Percentiles rank a stretch among this genome's conserved stretches.
phyloP scores from a whole-genome alignment of 441 rosid genomes.

The Bocquillonia castaneifolia region DNA sequence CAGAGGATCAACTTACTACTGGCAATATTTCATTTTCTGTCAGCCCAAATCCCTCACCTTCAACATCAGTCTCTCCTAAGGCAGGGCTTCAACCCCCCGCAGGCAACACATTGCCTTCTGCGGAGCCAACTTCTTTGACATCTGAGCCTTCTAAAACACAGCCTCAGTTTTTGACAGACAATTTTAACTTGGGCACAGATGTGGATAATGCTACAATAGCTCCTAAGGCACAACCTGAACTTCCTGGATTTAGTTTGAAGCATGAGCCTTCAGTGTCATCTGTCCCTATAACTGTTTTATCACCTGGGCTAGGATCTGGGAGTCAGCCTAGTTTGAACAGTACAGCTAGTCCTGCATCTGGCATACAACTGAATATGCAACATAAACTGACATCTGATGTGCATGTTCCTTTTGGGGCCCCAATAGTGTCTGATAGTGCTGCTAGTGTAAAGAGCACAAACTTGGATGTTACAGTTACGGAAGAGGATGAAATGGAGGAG shows the following conservation, averaged over 20 bases:
- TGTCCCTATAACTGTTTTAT: constrained; percentile 30
- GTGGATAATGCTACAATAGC: constrained; percentile 28
- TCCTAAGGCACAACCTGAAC: constrained; percentile 25
- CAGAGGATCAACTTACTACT: constrained; percentile 12
- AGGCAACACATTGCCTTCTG: neutral
- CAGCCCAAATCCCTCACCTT: constrained; percentile 21
- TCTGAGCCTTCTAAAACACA: constrained; percentile 21
- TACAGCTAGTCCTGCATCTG: constrained; percentile 34
- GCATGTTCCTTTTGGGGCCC: constrained; percentile 29
- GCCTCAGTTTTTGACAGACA: constrained; percentile 30
- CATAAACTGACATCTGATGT: constrained; percentile 36
- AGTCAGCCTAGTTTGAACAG: constrained; percentile 31
- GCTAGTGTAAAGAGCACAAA: constrained; percentile 40
- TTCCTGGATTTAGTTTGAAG: constrained; percentile 37
- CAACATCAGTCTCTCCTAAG: constrained; percentile 31
- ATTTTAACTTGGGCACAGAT: constrained; percentile 24
- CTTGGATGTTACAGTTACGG: constrained; percentile 39
- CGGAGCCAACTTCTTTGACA: neutral
- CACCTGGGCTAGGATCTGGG: constrained; percentile 36
- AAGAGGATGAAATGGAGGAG: constrained; percentile 96
- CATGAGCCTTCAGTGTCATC: constrained; percentile 42
- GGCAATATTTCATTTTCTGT: constrained; percentile 1
- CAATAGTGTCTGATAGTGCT: constrained; percentile 32
- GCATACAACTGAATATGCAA: constrained; percentile 38
- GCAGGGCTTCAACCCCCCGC: constrained; percentile 9